Base-by-base conservation (phyloP, 768 basidiomycete genomes). In the Podaxis carcinomalis region DNA sequence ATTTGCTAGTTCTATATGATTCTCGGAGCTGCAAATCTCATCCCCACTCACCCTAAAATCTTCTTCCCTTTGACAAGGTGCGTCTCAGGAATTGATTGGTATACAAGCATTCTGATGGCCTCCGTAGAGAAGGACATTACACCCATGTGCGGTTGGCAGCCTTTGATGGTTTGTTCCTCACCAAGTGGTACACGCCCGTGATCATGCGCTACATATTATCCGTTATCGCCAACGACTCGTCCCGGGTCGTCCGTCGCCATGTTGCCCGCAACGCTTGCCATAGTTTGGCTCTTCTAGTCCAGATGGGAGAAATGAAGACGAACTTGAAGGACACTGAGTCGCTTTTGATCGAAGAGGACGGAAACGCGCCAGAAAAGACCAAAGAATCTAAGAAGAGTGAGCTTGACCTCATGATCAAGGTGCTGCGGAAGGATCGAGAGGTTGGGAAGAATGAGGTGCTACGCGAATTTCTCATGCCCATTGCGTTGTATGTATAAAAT, bases 61-160 rank as follows among this genome's bases (percentile, higher is more conserved):
- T 95, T 95, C 75, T 89, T 98, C 67, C 87, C 91, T 1, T 84
- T 95, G 66, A 96, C 95, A 42, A 83, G 95, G 94, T 94, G 65
- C 51, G 85, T 65, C 37, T 62, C 42, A 9, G 14, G 28, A 51
- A 19, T 4, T 7, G 36, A 35, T 5, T 36, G 47, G 35, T 21
- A 25, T 44, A 58, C 40, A n/a, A 19, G 28, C 27, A 54, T 68
- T 61, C 50, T 49, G 57, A 61, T 11, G 23, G 32, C 4, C n/a
- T 58, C 32, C 62, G 27, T 65, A 95, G 95, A 25, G 94, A 97
- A 74, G 97, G 96, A 42, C 97, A 98, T 69, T 94, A 90, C 67
- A 89, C 88, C 2, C 89, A 92, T 69, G 92, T 99, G 49, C 89
- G 97, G 50, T 83, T 93, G 49, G 88, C 92, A 3, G 96, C 97